Evolutionary conservation across 176 grass and related monocot genomes (phyloP).

Genomic region (Melocanna baccifera): DNA sequence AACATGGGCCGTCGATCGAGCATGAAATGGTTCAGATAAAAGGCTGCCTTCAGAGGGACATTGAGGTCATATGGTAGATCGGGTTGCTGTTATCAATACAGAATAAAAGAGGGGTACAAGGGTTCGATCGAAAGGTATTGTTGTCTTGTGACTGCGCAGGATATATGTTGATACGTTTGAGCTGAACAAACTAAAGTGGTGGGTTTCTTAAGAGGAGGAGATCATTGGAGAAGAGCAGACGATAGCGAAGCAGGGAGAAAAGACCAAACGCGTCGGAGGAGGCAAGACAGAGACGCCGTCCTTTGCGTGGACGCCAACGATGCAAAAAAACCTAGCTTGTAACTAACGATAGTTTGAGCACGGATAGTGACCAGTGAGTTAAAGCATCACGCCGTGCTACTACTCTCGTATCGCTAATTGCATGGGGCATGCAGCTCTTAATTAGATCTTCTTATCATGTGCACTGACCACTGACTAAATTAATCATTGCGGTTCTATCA

Average conservation of each 20-base stretch:
- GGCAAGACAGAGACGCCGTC: background rate
- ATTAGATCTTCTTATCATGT: background rate
- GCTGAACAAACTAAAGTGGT: background rate
- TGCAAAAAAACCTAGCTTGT: background rate
- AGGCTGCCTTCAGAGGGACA: too few species aligned
- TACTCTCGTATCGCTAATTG: background rate
- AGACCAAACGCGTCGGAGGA: background rate
- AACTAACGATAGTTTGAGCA: background rate
- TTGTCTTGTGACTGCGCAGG: too few species aligned
- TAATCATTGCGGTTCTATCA: background rate
- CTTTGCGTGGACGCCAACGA: constrained; percentile 31
- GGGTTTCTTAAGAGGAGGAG: background rate
- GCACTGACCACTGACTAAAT: background rate
- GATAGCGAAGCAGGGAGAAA: background rate
- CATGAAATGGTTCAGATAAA: too few species aligned
- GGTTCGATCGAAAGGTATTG: too few species aligned
- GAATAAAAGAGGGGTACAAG: too few species aligned
- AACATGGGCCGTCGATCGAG: too few species aligned
- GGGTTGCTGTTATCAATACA: too few species aligned
- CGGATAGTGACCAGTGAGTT: background rate
- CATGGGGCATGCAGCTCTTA: background rate
- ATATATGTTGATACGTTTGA: too few species aligned
- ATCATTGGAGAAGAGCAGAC: background rate
- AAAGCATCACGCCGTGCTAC: background rate
- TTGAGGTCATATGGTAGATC: too few species aligned